Evolutionary conservation across 106 monocot species (phyloP).

Genomic region (Agapanthus africanus): DNA sequence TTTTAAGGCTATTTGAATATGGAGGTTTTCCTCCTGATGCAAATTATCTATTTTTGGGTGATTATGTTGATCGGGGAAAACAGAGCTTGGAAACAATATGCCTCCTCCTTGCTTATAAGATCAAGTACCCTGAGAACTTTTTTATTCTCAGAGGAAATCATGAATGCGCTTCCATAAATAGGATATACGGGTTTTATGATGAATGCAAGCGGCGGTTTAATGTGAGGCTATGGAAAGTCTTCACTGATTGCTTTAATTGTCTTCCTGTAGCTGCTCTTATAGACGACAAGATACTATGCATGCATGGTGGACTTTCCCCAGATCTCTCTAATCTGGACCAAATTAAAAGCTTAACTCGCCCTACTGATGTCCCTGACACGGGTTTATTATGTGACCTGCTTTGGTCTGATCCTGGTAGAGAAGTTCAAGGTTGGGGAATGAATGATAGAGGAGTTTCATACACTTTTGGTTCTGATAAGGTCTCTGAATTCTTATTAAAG

Average conservation of each 20-base stretch:
- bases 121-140: conserved; percentile 47
- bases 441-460: conserved; percentile 53
- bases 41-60: conserved; percentile 44
- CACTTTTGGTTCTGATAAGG: conserved; percentile 45
- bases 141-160: conserved; percentile 46
- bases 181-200: conserved; percentile 53
- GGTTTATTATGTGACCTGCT: conserved; percentile 48
- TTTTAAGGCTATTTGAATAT: conserved; percentile 45
- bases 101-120: conserved; percentile 46
- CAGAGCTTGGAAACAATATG: conserved; percentile 53
- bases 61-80: conserved; percentile 45
- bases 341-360: conserved; percentile 31
- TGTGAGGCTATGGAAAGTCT: conserved; percentile 43
- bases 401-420: conserved; percentile 46
- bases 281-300: conserved; percentile 47
- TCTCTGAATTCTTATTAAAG: conserved; percentile 28
- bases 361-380: conserved; percentile 44
- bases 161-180: conserved; percentile 48
- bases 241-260: conserved; percentile 48
- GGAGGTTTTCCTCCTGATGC: conserved; percentile 47
- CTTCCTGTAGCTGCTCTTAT: conserved; percentile 48
- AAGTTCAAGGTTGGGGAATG: conserved; percentile 43
- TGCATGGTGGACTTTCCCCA: conserved; percentile 48
- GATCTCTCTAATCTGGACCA: conserved; percentile 36
- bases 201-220: conserved; percentile 51